Evolutionary conservation across 768 basidiomycete species (phyloP).

Genomic region (Mycena sanguinolenta): DNA sequence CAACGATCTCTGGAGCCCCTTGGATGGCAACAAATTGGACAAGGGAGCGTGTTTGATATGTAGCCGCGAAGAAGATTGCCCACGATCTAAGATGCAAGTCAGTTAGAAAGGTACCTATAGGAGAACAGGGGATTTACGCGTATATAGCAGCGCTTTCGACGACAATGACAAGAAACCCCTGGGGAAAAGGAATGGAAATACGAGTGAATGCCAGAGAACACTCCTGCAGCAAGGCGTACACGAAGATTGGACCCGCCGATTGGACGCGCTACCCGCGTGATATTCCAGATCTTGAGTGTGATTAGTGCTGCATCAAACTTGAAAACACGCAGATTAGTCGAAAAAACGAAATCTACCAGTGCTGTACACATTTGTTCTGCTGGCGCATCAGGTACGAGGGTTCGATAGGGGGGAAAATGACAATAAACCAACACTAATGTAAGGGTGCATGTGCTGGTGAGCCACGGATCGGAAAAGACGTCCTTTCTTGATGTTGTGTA

Average conservation of each 20-base stretch:
- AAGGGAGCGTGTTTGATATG: conserved; percentile 27
- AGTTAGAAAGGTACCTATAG: neutral
- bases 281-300: conserved; percentile 26
- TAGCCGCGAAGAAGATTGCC: conserved; percentile 27
- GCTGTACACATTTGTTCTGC: conserved; percentile 30
- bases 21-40: conserved; percentile 34
- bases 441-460: conserved; percentile 28
- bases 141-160: conserved; percentile 34
- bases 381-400: neutral
- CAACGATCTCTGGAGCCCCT: conserved; percentile 28
- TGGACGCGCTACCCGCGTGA: conserved; percentile 19
- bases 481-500: conserved; percentile 9
- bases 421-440: conserved; percentile 21
- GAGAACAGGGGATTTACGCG: conserved; percentile 11
- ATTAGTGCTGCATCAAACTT: conserved; percentile 3
- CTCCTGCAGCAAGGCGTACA: neutral
- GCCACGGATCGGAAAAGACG: conserved; percentile 32
- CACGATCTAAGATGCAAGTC: conserved; percentile 1
- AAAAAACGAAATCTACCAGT: conserved; percentile 5
- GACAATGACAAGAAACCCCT: conserved; percentile 35
- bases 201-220: neutral
- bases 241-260: conserved; percentile 28
- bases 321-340: too few species aligned
- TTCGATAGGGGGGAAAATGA: neutral
- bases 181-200: neutral